Base-by-base conservation (phyloP, 495 filamentous ascomycete genomes). In the Xylaria grammica region DNA sequence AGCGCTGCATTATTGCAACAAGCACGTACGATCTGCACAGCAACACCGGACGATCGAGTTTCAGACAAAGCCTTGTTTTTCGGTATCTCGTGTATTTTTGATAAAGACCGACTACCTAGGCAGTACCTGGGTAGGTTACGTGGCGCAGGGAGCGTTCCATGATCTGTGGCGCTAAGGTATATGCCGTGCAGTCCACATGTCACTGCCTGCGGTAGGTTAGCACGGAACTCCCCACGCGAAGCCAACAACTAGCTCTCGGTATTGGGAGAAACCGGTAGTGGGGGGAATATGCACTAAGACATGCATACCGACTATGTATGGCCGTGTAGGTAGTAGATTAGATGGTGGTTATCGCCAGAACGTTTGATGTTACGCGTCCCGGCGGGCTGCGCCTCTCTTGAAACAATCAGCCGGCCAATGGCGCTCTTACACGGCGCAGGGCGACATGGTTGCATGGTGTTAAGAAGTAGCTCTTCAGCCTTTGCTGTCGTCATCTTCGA, bases 161-260 rank as follows among this genome's bases (percentile, higher is more conserved):
- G 8, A 17, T 42, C 13, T 42, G 32, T 42, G 40, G 17, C 40
- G 40, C 40, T 42, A 42, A 17, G 17, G 40, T 42, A 17, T 3
- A 42, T 42, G 40, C 40, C 40, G 40, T 42, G 13, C 40, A 42
- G 40, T 11, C 32, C 32, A 36, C 32, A 36, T 11, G 11, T 36
- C 11, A 36, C 40, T 17, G 7, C 15, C 13, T 42, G 6, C 34
- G 34, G 34, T 11, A 36, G 3, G 13, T 42, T 42, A 42, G 40
- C 36, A 45, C 54, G 54, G 54, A 58, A 58, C 17, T 58, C 54
- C 54, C 54, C 54, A 58, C 36, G 26, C 26, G n/a, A 9, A 42
- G 7, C 13, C 6, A 42, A 42, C 40, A 42, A 6, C 15, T 42
- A 42, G 40, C 11, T 24, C 9, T 44, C 54, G 54, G 54, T 45